Percentiles rank a stretch among this genome's conserved stretches.
phyloP scores from a whole-genome alignment of 2,329 filamentous ascomycete genomes.

The Microdochium nivale region DNA sequence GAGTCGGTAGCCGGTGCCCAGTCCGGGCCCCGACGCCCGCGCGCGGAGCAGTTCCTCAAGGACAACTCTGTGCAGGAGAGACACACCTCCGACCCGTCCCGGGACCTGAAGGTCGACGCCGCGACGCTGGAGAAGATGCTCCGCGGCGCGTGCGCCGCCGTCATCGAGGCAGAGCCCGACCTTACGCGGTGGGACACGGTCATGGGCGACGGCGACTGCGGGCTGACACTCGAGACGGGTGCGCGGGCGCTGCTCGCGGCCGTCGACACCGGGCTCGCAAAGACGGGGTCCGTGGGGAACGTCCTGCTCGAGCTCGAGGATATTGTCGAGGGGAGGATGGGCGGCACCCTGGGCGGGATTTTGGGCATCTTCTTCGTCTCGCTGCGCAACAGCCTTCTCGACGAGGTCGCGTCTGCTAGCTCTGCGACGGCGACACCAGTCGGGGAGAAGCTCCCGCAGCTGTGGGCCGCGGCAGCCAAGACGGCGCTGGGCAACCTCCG shows the following conservation, averaged over 20 bases:
- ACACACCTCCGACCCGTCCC: slow-evolving; percentile 22
- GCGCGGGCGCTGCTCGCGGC: slow-evolving; percentile 39
- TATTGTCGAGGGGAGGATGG: slow-evolving; percentile 49
- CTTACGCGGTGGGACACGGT: slow-evolving; percentile 54
- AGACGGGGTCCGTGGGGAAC: slow-evolving; percentile 34
- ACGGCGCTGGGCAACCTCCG: slow-evolving; percentile 36
- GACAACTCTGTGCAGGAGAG: slow-evolving; percentile 19
- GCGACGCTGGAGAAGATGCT: slow-evolving; percentile 44
- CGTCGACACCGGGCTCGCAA: slow-evolving; percentile 27
- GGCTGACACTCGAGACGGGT: slow-evolving; percentile 49
- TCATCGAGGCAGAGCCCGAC: slow-evolving; percentile 51
- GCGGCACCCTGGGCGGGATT: slow-evolving; percentile 24
- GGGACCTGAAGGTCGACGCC: slow-evolving; percentile 42
- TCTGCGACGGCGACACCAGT: slow-evolving; percentile 13
- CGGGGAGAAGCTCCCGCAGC: slow-evolving; percentile 14
- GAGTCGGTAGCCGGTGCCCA: slow-evolving; percentile 42
- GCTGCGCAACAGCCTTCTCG: slow-evolving; percentile 23
- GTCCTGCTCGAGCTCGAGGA: slow-evolving; percentile 41
- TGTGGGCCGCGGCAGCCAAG: slow-evolving; percentile 34
- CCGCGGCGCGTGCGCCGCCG: slow-evolving; percentile 39
- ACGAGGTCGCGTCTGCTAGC: slow-evolving; percentile 19
- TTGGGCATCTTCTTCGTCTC: slow-evolving; percentile 39
- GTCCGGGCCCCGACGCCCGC: slow-evolving; percentile 18
- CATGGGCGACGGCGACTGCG: slow-evolving; percentile 60
- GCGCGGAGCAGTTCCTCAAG: slow-evolving; percentile 29